Evolutionary conservation across 2,329 filamentous ascomycete genomes (phyloP), one percentile per base, ranked within the genome.

Genomic region (Penicillium sp.): DNA sequence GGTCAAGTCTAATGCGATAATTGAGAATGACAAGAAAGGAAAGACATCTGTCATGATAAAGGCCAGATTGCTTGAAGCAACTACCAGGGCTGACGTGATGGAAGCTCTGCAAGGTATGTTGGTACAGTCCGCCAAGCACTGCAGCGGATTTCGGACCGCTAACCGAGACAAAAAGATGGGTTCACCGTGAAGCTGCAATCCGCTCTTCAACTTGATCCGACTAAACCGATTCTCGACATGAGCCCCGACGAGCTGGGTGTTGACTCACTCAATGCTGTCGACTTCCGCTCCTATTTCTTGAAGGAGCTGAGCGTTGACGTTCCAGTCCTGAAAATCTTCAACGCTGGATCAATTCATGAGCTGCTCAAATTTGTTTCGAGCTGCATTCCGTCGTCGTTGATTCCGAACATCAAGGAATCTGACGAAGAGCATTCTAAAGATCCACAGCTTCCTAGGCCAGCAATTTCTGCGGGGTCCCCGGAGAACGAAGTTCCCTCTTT

Each of bases 211-310:
- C 42, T 47, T 5, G 57, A 59, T 33, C 49, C 54, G 0, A 46
- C 29, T 4, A 55, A 52, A 38, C 24, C 39, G 1, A 47, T 58
- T 24, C 28, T 61, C 24, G 52, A 56, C 4, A 47, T 52, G 46
- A 55, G 52, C 33, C 49, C 55, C 4, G 51, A 57, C 36, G 49
- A 54, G 9, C 54, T 58, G 25, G 60, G 61, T 7, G 52, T 62
- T 7, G 61, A 63, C 34, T 62, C 60, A 1, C 47, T 62, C 11
- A 46, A 58, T 4, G 61, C 60, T 3, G 58, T 63, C 18, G 60
- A 63, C 24, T 45, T 63, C 9, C 55, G 60, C 4, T 60, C 56
- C 4, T 63, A 59, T 57, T 58, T 63, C 40, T 27, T 54, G 5
- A 59, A 54, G 35, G 56, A 60, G 32, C 39, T 62, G 2, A 45